Conservation (phyloP, 2,329 filamentous ascomycete species). For the Trichophaea hybrida region DNA sequence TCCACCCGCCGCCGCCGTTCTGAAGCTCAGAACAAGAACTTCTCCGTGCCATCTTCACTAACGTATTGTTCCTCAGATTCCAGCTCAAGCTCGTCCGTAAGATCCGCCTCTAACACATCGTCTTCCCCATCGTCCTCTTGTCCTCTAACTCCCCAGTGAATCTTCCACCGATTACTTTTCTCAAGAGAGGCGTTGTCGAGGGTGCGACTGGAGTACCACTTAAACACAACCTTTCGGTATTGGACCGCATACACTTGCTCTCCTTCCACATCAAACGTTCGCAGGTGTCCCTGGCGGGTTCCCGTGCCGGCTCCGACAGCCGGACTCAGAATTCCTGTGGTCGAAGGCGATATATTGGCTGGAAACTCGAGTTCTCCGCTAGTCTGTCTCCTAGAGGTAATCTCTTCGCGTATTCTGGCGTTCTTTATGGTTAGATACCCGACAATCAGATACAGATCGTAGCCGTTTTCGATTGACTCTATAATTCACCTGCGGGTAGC, state of each 20-base stretch:
- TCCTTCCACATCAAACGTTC: constrained; percentile 7
- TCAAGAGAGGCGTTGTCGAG: constrained; percentile 9
- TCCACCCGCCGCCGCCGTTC: too few species aligned
- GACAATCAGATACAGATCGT: constrained; percentile 4
- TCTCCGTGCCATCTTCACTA: neutral
- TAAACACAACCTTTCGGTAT: constrained; percentile 13
- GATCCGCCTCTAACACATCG: constrained; percentile 8
- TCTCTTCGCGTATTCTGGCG: neutral
- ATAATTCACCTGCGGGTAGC: constrained; percentile 8
- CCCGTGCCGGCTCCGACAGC: neutral
- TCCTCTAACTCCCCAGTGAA: constrained; percentile 6
- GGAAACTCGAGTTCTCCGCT: neutral
- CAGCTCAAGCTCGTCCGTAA: constrained; percentile 4
- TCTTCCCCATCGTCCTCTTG: neutral
- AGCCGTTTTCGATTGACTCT: neutral
- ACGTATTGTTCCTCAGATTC: neutral
- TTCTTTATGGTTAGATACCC: constrained; percentile 7
- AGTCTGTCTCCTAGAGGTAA: neutral
- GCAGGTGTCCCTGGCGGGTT: neutral
- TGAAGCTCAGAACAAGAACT: neutral
- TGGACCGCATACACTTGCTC: constrained; percentile 17
- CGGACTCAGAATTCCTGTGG: neutral
- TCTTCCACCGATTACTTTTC: constrained; percentile 12
- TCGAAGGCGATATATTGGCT: too few species aligned
- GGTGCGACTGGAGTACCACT: constrained; percentile 8